Base-by-base conservation (phyloP, 2,329 filamentous ascomycete species). In the Pseudocercospora pini-densiflorae region DNA sequence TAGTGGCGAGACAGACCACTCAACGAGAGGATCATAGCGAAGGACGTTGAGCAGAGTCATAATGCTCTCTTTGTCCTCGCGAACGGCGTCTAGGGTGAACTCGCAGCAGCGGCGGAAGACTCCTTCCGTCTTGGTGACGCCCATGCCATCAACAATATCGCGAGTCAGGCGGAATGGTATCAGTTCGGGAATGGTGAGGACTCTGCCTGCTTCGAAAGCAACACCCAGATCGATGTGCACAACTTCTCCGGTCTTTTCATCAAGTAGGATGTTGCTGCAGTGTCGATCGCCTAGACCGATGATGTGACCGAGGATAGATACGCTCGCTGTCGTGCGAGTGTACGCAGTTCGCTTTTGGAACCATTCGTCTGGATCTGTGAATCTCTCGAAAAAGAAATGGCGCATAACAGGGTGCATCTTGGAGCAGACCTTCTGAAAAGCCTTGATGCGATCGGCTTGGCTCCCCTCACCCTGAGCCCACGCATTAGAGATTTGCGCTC, bases 1-100 rank as follows among this genome's bases (percentile, higher is more conserved):
- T 16, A 89, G 78, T 0, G 88, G 88, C 10, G 92, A 95, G 63
- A 97, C 89, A 40, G 92, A 94, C 95, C 95, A 99, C 67, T 89
- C 95, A 79, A 98, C 97, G 68, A 99, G 82, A 0, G 95, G 96
- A 83, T 99, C 95, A 79, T 97, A 98, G n/a, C 96, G 91, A 66
- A 99, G 83, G 23, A 99, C 96, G 76, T 99, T 96, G 21, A 99
- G 88, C 61, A 99, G 93, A 0, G 95, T 98, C 94, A 97, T 98
- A 81, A 99, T 99, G 53, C 91, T 94, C 77, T 97, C 96, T 12
- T 92, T 92, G 78, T 99, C 95, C 74, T 97, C 92, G n/a, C 95
- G 90, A 40, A 99, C 83, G 1, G 96, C 94, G 68, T 97, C 93
- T 33, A 99, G 87, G 0, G 94, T 98, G 77, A 98, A 98, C 77